phyloP scores from a whole-genome alignment of 345 rosid genomes.

The Moricandia moricandioides region DNA sequence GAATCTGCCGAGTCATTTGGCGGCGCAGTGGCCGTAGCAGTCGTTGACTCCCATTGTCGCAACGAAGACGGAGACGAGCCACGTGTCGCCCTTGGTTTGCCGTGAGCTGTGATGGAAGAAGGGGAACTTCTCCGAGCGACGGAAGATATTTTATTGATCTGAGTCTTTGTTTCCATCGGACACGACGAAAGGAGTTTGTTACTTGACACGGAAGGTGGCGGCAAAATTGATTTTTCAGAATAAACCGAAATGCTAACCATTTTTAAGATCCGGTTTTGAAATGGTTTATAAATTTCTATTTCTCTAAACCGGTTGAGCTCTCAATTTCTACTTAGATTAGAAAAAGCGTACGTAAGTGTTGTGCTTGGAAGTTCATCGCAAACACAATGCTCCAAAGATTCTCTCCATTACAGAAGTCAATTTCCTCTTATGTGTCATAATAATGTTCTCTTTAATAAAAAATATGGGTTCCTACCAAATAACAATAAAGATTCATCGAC shows the following conservation, averaged over 20 bases:
- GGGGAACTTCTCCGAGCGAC: slow-evolving; percentile 38
- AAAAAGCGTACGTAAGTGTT: not conserved
- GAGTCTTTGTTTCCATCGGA: slow-evolving; percentile 19
- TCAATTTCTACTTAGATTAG: not conserved
- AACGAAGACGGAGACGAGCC: slow-evolving; percentile 40
- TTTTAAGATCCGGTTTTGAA: not conserved
- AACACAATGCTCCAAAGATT: not conserved
- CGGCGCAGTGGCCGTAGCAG: not conserved
- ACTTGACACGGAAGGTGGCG: slow-evolving; percentile 9
- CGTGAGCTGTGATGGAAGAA: slow-evolving; percentile 66
- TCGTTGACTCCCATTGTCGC: slow-evolving; percentile 54
- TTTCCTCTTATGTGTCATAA: not conserved
- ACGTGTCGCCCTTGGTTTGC: slow-evolving; percentile 60
- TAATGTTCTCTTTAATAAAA: not conserved
- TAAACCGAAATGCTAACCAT: not conserved
- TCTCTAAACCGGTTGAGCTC: not conserved
- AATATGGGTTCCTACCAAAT: not conserved
- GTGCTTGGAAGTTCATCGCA: not conserved
- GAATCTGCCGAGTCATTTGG: too few relatives aligned
- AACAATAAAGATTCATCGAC: not conserved
- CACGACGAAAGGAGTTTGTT: slow-evolving; percentile 4
- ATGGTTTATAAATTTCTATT: not conserved
- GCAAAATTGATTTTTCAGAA: slow-evolving; percentile 14
- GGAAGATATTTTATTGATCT: slow-evolving; percentile 24
- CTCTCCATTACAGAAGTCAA: not conserved